phyloP scores from a whole-genome alignment of 768 basidiomycete species.

The Collybia mongolica region DNA sequence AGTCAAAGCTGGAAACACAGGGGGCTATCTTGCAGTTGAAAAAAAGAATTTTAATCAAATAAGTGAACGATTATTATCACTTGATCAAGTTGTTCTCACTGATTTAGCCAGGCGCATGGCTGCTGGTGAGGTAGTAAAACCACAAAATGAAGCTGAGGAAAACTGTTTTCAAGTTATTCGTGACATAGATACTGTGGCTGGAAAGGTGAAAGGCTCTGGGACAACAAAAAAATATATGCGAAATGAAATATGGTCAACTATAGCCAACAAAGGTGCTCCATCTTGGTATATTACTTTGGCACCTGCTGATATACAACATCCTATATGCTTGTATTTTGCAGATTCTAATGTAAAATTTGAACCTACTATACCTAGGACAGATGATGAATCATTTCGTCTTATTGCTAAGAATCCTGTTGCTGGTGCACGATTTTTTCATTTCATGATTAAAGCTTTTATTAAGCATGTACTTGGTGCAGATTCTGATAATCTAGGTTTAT shows the following conservation, averaged over 20 bases:
- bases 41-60: slow-evolving; percentile 23
- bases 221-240: slow-evolving; percentile 24
- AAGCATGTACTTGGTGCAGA: slow-evolving; percentile 16
- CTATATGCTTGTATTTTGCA: slow-evolving; percentile 32
- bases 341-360: slow-evolving; percentile 16
- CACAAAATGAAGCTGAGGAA: slow-evolving; percentile 28
- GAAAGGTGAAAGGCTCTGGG: slow-evolving; percentile 24
- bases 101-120: slow-evolving; percentile 18
- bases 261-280: slow-evolving; percentile 21
- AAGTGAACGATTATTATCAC: slow-evolving; percentile 11
- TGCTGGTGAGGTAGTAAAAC: slow-evolving; percentile 20
- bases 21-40: slow-evolving; percentile 26
- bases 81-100: slow-evolving; percentile 20
- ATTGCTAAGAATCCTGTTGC: slow-evolving; percentile 4
- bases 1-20: slow-evolving; percentile 23
- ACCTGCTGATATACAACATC: slow-evolving; percentile 26
- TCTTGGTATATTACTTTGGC: slow-evolving; percentile 34
- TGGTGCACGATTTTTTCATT: slow-evolving; percentile 1
- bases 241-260: slow-evolving; percentile 30
- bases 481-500: slow-evolving; percentile 18
- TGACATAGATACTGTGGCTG: slow-evolving; percentile 32
- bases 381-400: background rate
- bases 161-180: slow-evolving; percentile 29
- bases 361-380: slow-evolving; percentile 1
- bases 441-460: slow-evolving; percentile 1